Evolutionary conservation across 306 rosid species (phyloP).

Genomic region (Quercus variabilis): DNA sequence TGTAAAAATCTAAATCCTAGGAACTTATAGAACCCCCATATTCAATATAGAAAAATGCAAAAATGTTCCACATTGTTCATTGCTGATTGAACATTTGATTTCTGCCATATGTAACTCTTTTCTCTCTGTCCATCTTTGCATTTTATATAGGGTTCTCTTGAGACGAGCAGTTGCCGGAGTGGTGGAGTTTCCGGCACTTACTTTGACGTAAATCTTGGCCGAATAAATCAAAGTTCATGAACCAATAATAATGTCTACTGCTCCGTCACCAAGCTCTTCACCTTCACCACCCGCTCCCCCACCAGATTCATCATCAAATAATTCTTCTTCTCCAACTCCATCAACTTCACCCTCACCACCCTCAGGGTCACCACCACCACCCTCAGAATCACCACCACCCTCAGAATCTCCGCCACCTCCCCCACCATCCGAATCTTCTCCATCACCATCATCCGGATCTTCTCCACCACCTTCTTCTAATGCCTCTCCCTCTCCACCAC

Average conservation of each 20-base stretch:
- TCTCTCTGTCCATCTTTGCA: background rate
- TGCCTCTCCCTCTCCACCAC: slow-evolving; percentile 29
- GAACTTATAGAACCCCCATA: background rate
- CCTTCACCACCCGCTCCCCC: slow-evolving; percentile 1
- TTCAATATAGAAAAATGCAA: background rate
- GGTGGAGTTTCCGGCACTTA: slow-evolving; percentile 42
- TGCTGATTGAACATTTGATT: background rate
- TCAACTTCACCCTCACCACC: slow-evolving; percentile 8
- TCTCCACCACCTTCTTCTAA: slow-evolving; percentile 10
- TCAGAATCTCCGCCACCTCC: slow-evolving; percentile 12
- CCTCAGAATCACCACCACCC: background rate
- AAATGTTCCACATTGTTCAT: no score
- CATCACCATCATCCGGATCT: background rate
- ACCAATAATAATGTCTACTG: slow-evolving; percentile 40
- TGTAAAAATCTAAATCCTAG: background rate
- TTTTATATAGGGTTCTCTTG: slow-evolving; percentile 38
- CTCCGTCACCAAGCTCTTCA: slow-evolving; percentile 25
- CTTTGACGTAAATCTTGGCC: slow-evolving; percentile 29
- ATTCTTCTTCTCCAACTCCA: slow-evolving; percentile 17
- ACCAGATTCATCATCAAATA: background rate
- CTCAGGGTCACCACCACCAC: background rate
- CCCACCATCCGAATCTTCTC: slow-evolving; percentile 8
- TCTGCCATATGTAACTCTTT: background rate
- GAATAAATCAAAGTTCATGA: slow-evolving; percentile 27
- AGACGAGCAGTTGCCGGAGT: slow-evolving; percentile 27